Conservation (phyloP, 306 rosid genomes). For the Dryas alaskensis region DNA sequence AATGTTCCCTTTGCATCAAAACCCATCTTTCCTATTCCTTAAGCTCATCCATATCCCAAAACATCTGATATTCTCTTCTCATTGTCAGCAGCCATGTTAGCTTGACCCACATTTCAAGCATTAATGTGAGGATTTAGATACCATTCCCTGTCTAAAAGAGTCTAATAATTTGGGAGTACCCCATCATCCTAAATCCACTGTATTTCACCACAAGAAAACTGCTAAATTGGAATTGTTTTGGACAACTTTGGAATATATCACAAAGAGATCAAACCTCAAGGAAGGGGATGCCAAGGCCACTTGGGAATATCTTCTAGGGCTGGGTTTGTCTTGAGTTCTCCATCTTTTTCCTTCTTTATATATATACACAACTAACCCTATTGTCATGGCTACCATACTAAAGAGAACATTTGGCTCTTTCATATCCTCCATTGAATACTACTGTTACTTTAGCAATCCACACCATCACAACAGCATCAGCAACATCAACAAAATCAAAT, state of each 20-base stretch:
- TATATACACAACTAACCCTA: constrained; percentile 23
- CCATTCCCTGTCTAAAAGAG: constrained; percentile 59
- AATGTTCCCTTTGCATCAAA: constrained; percentile 54
- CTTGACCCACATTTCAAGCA: constrained; percentile 36
- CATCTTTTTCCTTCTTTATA: constrained; percentile 16
- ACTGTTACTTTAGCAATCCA: constrained; percentile 33
- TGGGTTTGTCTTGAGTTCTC: constrained; percentile 31
- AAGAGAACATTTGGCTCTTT: constrained; percentile 50
- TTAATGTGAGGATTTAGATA: constrained; percentile 40
- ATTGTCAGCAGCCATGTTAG: constrained; percentile 22
- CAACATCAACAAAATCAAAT: constrained; percentile 30
- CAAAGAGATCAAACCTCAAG: constrained; percentile 37
- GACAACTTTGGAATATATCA: constrained; percentile 24
- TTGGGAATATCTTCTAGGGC: constrained; percentile 67
- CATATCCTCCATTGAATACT: constrained; percentile 42
- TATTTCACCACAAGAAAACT: constrained; percentile 24
- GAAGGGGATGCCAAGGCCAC: constrained; percentile 41
- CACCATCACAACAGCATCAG: constrained; percentile 21
- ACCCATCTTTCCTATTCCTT: constrained; percentile 33
- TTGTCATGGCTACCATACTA: constrained; percentile 56
- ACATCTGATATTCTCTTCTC: constrained; percentile 49
- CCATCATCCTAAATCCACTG: constrained; percentile 27
- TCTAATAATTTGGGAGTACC: constrained; percentile 21
- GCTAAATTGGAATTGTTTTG: constrained; percentile 23
- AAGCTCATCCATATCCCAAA: constrained; percentile 45